Conservation (phyloP, 2,329 filamentous ascomycete genomes). For the Diaporthe destruens region DNA sequence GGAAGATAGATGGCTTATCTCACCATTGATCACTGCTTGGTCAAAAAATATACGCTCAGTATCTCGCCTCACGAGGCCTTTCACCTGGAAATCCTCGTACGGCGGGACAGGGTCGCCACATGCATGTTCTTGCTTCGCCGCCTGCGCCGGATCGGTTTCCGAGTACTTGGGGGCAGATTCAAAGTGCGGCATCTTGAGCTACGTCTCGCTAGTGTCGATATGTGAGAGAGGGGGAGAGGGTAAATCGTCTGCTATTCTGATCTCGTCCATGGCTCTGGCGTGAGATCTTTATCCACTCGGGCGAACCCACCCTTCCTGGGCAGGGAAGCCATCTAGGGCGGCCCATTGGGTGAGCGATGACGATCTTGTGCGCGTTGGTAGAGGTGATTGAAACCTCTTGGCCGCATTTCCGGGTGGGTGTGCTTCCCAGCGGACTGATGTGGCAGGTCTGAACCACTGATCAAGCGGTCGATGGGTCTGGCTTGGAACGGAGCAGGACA, state of each 20-base stretch:
- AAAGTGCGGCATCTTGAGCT: conserved; percentile 24
- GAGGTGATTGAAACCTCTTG: conserved; percentile 28
- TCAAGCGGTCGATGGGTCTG: conserved; percentile 9
- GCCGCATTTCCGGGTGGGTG: conserved; percentile 17
- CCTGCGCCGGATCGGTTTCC: background rate
- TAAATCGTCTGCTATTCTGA: conserved; percentile 9
- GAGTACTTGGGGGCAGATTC: background rate
- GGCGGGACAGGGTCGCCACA: background rate
- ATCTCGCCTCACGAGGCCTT: conserved; percentile 22
- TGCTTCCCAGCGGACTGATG: background rate
- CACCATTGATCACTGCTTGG: conserved; percentile 20
- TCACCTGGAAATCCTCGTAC: background rate
- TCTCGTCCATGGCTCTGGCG: conserved; percentile 12
- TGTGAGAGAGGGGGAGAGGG: background rate
- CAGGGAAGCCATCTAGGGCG: background rate
- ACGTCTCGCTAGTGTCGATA: background rate
- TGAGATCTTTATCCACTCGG: conserved; percentile 29
- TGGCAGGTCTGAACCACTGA: conserved; percentile 6
- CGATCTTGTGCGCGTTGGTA: conserved; percentile 1
- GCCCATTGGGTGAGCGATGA: conserved; percentile 1
- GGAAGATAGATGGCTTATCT: background rate
- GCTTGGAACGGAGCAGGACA: background rate
- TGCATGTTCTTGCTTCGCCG: background rate
- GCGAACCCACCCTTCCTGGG: background rate
- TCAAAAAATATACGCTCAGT: conserved; percentile 31